phyloP scores from a whole-genome alignment of 305 asterid species.

The Petunia hybrid region DNA sequence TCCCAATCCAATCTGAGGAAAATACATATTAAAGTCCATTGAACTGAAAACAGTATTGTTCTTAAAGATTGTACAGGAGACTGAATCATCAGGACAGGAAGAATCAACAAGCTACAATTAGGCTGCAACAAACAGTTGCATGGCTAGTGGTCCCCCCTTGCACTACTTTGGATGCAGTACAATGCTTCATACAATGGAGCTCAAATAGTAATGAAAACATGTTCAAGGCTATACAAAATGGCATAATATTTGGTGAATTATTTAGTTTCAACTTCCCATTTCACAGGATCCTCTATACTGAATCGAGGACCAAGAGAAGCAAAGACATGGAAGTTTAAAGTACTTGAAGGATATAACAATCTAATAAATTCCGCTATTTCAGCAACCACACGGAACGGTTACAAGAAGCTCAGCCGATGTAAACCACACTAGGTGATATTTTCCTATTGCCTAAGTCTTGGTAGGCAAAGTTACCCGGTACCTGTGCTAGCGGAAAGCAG shows the following conservation, averaged over 20 bases:
- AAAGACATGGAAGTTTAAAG: neutral
- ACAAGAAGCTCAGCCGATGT: neutral
- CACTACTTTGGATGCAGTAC: slow-evolving; percentile 12
- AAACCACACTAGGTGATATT: too few relatives aligned
- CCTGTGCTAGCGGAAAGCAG: too few relatives aligned
- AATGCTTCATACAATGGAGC: slow-evolving; percentile 20
- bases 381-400: neutral
- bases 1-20: neutral
- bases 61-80: neutral
- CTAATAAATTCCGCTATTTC: neutral
- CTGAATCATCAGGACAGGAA: neutral
- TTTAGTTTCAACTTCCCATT: neutral
- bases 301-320: neutral
- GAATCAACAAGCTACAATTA: neutral
- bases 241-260: neutral
- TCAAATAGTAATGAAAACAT: neutral
- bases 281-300: neutral
- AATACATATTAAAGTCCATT: slow-evolving; percentile 21
- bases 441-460: too few relatives aligned
- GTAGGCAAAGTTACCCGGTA: too few relatives aligned
- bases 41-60: slow-evolving; percentile 13
- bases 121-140: slow-evolving; percentile 14
- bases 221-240: neutral
- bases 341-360: neutral
- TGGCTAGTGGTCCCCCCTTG: neutral